Base-by-base conservation (phyloP, 108 stramenopile species). In the Seminavis robusta region DNA sequence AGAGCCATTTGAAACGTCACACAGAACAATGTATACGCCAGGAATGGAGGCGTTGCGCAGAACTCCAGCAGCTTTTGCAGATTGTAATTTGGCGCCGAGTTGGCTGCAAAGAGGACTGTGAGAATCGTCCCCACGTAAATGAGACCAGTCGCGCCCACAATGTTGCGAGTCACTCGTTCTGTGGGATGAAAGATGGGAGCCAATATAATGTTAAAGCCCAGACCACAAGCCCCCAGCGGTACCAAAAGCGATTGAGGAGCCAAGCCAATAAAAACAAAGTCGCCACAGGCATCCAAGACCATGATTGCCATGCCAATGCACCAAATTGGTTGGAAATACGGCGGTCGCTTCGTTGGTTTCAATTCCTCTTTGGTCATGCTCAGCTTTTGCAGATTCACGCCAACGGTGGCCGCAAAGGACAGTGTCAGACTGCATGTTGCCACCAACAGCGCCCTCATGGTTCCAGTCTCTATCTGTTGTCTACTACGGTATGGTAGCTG, bases 221-320 rank as follows among this genome's bases (percentile, higher is more conserved):
- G 38, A 56, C 60, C 64, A 19, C 72, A 38, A 13, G 76, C 71
- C 1, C 70, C 76, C 28, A 77, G 37, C 2, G 69, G 70, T 17
- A 58, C 70, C 26, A 77, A 47, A 28, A 77, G 44, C n/a, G 69
- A 71, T 44, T 67, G 65, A 1, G 76, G 76, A 29, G 76, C 76
- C 49, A 77, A 33, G 7, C 76, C 71, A 7, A 77, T 56, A 26
- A 67, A 71, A 6, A 71, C 47, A 28, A 77, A 77, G 60, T 77
- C 76, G 43, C n/a, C n/a, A n/a, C n/a, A n/a, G n/a, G n/a, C n/a
- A n/a, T n/a, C n/a, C n/a, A n/a, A n/a, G n/a, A n/a, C n/a, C n/a
- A n/a, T n/a, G n/a, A n/a, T n/a, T n/a, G n/a, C n/a, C n/a, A n/a
- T n/a, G n/a, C n/a, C n/a, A n/a, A n/a, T n/a, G n/a, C n/a, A n/a